These are phyloP conservation scores for Phycomyces blakesleeanus DNA, from an alignment of 192 early-diverging fungal species.

Conservation along the genomic window DNA sequence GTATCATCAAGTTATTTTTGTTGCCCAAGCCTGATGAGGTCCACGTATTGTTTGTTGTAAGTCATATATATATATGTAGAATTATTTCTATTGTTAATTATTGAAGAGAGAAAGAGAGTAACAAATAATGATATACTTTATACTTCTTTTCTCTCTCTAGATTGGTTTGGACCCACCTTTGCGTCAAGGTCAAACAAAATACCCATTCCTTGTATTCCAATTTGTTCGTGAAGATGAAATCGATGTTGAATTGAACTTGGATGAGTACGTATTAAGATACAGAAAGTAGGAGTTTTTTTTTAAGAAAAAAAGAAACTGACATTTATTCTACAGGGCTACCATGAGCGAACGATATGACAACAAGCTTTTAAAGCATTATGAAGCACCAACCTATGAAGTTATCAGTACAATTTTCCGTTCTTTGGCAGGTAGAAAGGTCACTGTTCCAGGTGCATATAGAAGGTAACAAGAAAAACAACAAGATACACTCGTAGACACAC, in stretches of 20 bases:
- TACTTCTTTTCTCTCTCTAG: too few relatives aligned
- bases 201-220: conserved; percentile 94
- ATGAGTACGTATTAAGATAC: conserved; percentile 48
- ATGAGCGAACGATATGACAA: conserved; percentile 66
- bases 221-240: conserved; percentile 91
- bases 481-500: too few relatives aligned
- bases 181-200: conserved; percentile 93
- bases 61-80: too few relatives aligned
- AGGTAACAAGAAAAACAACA: conserved; percentile 3
- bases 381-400: conserved; percentile 81
- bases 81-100: too few relatives aligned
- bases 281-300: too few relatives aligned
- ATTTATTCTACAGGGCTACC: conserved; percentile 47
- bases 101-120: too few relatives aligned
- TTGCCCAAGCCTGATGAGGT: conserved; percentile 91
- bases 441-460: conserved; percentile 59
- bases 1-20: conserved; percentile 80
- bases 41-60: conserved; percentile 82
- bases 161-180: conserved; percentile 95
- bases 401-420: conserved; percentile 83
- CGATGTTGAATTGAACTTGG: conserved; percentile 78
- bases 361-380: conserved; percentile 78
- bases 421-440: conserved; percentile 74
- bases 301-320: background rate
- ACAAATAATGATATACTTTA: too few relatives aligned